phyloP scores from a whole-genome alignment of 1,284 basidiomycete genomes.

The Exsudoporus floridanus region DNA sequence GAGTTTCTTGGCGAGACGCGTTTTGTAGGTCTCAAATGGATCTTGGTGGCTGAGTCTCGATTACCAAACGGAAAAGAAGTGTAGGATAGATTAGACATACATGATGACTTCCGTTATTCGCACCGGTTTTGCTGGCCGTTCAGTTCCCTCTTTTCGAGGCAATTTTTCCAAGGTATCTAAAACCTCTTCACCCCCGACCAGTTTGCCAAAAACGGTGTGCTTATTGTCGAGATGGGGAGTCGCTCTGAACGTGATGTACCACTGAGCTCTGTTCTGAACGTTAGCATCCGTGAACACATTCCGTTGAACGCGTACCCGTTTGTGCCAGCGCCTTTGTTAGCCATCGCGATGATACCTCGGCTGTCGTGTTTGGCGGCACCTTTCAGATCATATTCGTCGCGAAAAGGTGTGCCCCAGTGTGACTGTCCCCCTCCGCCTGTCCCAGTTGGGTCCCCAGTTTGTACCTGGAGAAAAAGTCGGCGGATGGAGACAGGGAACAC shows the following conservation, averaged over 20 bases:
- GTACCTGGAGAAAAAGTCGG: slow-evolving; percentile 53
- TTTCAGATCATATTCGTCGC: slow-evolving; percentile 88
- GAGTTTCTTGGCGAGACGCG: slow-evolving; percentile 70
- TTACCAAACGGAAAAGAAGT: background rate
- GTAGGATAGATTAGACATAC: slow-evolving; percentile 41
- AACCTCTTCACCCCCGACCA: slow-evolving; percentile 92
- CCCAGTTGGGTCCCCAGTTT: slow-evolving; percentile 96
- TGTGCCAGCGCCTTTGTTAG: slow-evolving; percentile 84
- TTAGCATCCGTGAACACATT: background rate
- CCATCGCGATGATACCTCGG: slow-evolving; percentile 85
- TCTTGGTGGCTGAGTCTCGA: slow-evolving; percentile 64
- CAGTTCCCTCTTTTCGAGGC: slow-evolving; percentile 79
- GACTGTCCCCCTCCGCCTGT: slow-evolving; percentile 92
- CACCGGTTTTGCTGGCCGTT: slow-evolving; percentile 82
- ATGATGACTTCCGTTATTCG: slow-evolving; percentile 77
- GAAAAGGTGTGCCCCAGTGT: slow-evolving; percentile 94
- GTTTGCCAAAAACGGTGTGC: slow-evolving; percentile 95
- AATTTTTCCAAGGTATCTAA: slow-evolving; percentile 82
- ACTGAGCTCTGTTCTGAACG: slow-evolving; percentile 65
- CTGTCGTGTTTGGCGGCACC: slow-evolving; percentile 83
- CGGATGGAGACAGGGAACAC: background rate
- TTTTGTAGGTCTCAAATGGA: slow-evolving; percentile 84
- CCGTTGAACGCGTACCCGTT: slow-evolving; percentile 56
- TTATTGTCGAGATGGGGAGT: slow-evolving; percentile 81
- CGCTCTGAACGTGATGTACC: slow-evolving; percentile 84